Conservation (phyloP, 2,329 filamentous ascomycete species). For the Coccinonectria pachysandricola region DNA sequence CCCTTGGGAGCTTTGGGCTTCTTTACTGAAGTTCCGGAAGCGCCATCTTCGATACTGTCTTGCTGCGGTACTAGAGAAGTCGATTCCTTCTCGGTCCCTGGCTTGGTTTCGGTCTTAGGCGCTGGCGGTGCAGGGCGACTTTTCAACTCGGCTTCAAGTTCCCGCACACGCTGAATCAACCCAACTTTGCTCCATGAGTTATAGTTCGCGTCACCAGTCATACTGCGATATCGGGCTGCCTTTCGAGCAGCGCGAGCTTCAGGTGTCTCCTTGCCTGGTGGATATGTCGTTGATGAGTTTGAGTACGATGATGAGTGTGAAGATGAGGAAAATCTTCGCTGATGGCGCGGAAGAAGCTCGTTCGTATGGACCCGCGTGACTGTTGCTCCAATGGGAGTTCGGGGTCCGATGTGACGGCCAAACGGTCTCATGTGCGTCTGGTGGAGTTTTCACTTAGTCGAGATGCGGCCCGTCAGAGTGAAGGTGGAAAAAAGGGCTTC, state of each 20-base stretch:
- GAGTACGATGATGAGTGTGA: constrained; percentile 3
- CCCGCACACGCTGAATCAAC: constrained; percentile 56
- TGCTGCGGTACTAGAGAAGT: too few species aligned
- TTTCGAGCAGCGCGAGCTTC: constrained; percentile 7
- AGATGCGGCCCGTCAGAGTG: constrained; percentile 13
- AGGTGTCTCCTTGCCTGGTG: constrained; percentile 15
- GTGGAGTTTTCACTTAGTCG: constrained; percentile 16
- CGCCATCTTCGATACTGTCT: constrained; percentile 1
- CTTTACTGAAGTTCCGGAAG: constrained; percentile 7
- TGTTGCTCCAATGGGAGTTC: constrained; percentile 14
- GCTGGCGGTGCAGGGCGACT: constrained; percentile 24
- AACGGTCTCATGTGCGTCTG: constrained; percentile 21
- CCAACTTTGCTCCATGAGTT: constrained; percentile 56
- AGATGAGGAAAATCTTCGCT: constrained; percentile 2
- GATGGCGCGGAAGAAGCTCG: constrained; percentile 1
- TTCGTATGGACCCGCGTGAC: constrained; percentile 8
- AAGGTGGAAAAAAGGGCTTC: constrained; percentile 15
- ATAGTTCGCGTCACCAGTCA: constrained; percentile 38
- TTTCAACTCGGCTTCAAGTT: constrained; percentile 57
- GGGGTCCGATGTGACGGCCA: constrained; percentile 16
- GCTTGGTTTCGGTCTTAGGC: constrained; percentile 15
- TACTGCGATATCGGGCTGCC: constrained; percentile 16
- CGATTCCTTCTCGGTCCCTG: constrained; percentile 3
- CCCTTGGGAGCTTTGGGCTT: constrained; percentile 28
- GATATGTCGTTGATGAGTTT: constrained; percentile 7